Percentiles rank a stretch among this genome's conserved stretches.
Conservation (phyloP, 148 eudicot species). For the Chenopodium berlandieri region DNA sequence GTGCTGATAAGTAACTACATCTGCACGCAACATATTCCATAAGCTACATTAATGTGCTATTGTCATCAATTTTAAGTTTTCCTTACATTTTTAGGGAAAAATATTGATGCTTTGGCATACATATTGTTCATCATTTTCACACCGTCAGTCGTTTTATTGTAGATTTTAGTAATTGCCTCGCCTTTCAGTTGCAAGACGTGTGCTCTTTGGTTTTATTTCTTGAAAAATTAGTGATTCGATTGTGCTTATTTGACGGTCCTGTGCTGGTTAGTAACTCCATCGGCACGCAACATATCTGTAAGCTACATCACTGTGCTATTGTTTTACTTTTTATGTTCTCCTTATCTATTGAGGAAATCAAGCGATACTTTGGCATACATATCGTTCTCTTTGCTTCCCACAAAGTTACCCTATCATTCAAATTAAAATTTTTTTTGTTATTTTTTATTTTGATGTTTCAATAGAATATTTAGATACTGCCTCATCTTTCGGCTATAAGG, state of each 20-base stretch:
- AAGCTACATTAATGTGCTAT: constrained; percentile 17
- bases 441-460: not conserved
- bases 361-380: constrained; percentile 19
- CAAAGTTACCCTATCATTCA: not conserved
- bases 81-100: not conserved
- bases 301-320: constrained; percentile 28
- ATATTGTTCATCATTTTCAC: too few relatives aligned
- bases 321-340: not conserved
- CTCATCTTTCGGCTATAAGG: constrained; percentile 52
- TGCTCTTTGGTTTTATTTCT: too few relatives aligned
- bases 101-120: constrained; percentile 15
- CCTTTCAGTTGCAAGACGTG: too few relatives aligned
- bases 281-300: constrained; percentile 30
- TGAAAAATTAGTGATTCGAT: too few relatives aligned
- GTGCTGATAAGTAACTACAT: constrained; percentile 23
- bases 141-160: too few relatives aligned
- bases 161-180: too few relatives aligned
- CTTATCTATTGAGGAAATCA: not conserved
- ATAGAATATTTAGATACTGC: constrained; percentile 8
- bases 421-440: too few relatives aligned
- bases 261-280: constrained; percentile 27
- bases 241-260: constrained; percentile 35
- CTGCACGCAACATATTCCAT: constrained; percentile 20
- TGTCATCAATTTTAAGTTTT: not conserved
- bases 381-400: not conserved